Conservation (phyloP, 1,284 basidiomycete species). For the Cutaneotrichosporon spelunceum region DNA sequence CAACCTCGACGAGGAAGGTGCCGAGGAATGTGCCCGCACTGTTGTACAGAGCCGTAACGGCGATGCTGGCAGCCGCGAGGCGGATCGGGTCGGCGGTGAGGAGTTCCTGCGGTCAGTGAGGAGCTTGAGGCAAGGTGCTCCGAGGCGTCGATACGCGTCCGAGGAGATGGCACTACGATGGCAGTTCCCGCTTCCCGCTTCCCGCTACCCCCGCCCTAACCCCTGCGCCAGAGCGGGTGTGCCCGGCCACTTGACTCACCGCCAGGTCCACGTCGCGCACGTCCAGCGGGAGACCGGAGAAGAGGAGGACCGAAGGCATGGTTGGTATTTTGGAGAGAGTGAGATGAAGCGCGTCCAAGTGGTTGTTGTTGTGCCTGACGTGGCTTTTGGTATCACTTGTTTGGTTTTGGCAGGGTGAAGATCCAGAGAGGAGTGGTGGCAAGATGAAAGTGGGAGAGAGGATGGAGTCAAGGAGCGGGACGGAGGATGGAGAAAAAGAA, state of each 20-base stretch:
- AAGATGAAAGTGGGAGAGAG: no score
- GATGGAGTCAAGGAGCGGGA: background rate
- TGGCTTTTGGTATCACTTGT: background rate
- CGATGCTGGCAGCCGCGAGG: slow-evolving; percentile 28
- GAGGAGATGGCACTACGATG: no score
- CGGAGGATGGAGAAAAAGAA: background rate
- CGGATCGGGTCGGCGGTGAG: slow-evolving; percentile 32
- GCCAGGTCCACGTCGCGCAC: slow-evolving; percentile 38
- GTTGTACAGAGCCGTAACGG: slow-evolving; percentile 33
- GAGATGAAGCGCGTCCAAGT: background rate
- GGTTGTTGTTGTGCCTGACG: background rate
- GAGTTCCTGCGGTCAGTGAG: slow-evolving; percentile 34
- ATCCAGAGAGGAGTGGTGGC: background rate
- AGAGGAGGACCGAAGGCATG: slow-evolving; percentile 34
- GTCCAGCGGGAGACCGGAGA: slow-evolving; percentile 42
- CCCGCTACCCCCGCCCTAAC: background rate
- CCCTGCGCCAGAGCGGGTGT: background rate
- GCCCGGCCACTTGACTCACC: no score
- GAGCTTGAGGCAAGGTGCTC: no score
- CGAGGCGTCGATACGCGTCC: no score
- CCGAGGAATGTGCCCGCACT: slow-evolving; percentile 32
- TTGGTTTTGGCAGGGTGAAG: background rate
- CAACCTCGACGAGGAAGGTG: slow-evolving; percentile 37
- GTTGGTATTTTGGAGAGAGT: background rate
- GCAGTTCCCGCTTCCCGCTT: background rate